Evolutionary conservation across 495 filamentous ascomycete species (phyloP).

Genomic region (Neohortaea acidophila): DNA sequence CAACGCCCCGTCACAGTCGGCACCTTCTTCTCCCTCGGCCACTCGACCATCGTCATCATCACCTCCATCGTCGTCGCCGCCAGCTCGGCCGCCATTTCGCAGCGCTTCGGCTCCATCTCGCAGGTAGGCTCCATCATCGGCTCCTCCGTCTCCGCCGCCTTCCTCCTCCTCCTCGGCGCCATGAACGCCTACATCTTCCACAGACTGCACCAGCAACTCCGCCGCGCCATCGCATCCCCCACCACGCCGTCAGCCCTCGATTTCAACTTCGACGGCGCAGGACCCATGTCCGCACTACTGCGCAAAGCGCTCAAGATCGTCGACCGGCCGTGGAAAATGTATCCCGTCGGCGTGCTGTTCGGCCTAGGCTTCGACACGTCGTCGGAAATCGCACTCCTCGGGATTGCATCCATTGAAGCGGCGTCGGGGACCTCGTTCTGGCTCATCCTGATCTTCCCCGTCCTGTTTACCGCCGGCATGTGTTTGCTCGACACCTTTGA

Average conservation of each 20-base stretch:
- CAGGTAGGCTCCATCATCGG: constrained; percentile 77
- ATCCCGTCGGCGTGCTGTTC: constrained; percentile 78
- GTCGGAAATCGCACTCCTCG: constrained; percentile 80
- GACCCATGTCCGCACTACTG: constrained; percentile 56
- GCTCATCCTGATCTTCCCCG: constrained; percentile 85
- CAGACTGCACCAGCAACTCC: constrained; percentile 53
- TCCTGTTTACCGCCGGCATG: constrained; percentile 91
- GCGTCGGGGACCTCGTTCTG: constrained; percentile 77
- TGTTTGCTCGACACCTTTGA: constrained; percentile 80
- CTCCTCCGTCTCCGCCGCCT: constrained; percentile 64
- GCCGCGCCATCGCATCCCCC: constrained; percentile 34
- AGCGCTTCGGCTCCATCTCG: constrained; percentile 63
- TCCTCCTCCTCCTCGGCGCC: constrained; percentile 67
- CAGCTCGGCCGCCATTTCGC: constrained; percentile 65
- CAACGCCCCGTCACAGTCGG: constrained; percentile 84
- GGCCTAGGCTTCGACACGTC: constrained; percentile 94
- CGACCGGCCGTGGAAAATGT: constrained; percentile 95
- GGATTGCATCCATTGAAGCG: constrained; percentile 75
- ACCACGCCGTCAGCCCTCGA: constrained; percentile 38
- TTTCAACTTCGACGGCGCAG: constrained; percentile 60
- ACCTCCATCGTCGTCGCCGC: constrained; percentile 86
- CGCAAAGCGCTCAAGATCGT: constrained; percentile 67
- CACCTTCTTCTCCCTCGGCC: constrained; percentile 88
- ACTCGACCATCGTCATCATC: constrained; percentile 82
- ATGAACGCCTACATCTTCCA: constrained; percentile 77